Evolutionary conservation across 73 alveolate species (phyloP).

Genomic region (Tetrahymena thermophila): DNA sequence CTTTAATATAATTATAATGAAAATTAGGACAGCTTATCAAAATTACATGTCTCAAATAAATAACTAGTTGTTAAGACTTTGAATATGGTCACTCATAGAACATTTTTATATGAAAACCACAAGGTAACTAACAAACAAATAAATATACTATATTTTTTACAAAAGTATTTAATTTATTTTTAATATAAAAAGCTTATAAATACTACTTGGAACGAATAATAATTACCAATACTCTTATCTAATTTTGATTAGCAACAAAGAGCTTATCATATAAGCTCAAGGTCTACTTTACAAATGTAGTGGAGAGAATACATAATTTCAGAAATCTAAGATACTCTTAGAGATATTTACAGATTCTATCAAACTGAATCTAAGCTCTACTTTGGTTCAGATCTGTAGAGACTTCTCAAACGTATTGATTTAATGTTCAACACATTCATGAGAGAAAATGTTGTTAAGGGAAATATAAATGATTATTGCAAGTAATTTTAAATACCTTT

Average conservation of each 20-base stretch:
- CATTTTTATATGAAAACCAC: slow-evolving; percentile 24
- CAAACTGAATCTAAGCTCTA: slow-evolving; percentile 28
- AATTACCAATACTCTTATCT: slow-evolving; percentile 7
- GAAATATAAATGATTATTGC: slow-evolving; percentile 4
- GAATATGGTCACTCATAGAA: slow-evolving; percentile 30
- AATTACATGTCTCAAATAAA: slow-evolving; percentile 13
- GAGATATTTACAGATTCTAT: slow-evolving; percentile 28
- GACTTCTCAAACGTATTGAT: slow-evolving; percentile 28
- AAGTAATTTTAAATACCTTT: background rate
- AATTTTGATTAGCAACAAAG: slow-evolving; percentile 18
- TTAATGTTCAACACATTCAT: slow-evolving; percentile 21
- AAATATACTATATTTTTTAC: too few species aligned
- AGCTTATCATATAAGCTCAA: slow-evolving; percentile 7
- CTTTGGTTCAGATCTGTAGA: slow-evolving; percentile 11
- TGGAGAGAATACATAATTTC: slow-evolving; percentile 34
- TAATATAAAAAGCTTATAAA: background rate
- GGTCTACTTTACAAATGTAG: slow-evolving; percentile 11
- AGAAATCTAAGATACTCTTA: slow-evolving; percentile 25
- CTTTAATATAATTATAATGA: background rate
- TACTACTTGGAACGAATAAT: background rate
- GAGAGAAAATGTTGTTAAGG: slow-evolving; percentile 39
- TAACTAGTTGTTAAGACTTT: slow-evolving; percentile 18
- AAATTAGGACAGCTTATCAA: background rate
- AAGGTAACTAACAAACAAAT: background rate
- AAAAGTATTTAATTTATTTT: background rate